Percentiles rank a stretch among this genome's conserved stretches.
Conservation (phyloP, 1,139 yeast genomes). For the Groenewaldozyma auringiensis region DNA sequence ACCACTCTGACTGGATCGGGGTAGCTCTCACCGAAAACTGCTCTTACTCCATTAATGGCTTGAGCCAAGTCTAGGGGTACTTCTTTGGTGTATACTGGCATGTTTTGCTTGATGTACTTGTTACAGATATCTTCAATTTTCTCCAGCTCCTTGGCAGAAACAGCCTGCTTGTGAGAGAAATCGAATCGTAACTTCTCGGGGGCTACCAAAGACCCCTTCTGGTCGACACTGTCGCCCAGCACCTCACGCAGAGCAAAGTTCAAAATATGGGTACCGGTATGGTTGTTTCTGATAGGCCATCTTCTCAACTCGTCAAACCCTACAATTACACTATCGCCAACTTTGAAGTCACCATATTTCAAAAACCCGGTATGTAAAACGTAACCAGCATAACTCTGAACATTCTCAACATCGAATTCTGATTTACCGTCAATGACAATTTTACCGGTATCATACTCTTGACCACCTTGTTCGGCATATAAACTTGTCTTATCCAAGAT, state of each 20-base stretch:
- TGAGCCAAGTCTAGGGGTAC: constrained; percentile 68
- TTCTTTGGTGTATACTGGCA: constrained; percentile 71
- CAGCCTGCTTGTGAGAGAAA: constrained; percentile 81
- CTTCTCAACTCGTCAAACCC: constrained; percentile 90
- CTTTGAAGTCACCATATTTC: constrained; percentile 63
- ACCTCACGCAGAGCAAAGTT: constrained; percentile 82
- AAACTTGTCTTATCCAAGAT: constrained; percentile 85
- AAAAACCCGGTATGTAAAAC: constrained; percentile 89
- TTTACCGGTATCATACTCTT: constrained; percentile 91
- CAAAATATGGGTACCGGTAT: constrained; percentile 94
- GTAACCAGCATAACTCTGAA: constrained; percentile 88
- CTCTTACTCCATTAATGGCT: constrained; percentile 78
- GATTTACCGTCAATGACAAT: constrained; percentile 79
- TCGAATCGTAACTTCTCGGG: constrained; percentile 94
- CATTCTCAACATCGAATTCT: constrained; percentile 85
- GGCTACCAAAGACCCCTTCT: constrained; percentile 94
- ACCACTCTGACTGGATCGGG: constrained; percentile 99
- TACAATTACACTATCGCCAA: constrained; percentile 69
- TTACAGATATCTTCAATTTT: constrained; percentile 71
- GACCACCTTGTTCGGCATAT: constrained; percentile 99
- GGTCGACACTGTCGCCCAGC: constrained; percentile 83
- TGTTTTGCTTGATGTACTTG: constrained; percentile 60
- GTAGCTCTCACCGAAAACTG: constrained; percentile 97
- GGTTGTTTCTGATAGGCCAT: constrained; percentile 95
- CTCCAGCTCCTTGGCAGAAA: constrained; percentile 60